Evolutionary conservation across 148 eudicot species (phyloP).

Genomic region (Bassia scoparia): DNA sequence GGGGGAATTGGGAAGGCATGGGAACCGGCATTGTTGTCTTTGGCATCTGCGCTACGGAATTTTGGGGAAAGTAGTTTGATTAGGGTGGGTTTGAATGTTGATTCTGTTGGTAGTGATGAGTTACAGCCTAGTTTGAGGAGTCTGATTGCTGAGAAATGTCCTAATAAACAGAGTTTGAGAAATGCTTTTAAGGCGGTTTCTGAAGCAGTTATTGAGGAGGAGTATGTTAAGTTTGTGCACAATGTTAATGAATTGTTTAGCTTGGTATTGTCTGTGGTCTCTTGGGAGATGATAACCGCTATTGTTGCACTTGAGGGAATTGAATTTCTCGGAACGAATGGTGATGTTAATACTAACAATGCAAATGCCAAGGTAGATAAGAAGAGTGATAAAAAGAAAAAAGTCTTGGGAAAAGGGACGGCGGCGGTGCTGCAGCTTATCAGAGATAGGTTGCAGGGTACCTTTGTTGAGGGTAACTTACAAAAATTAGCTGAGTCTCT

Average conservation of each 20-base stretch:
- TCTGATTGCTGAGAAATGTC: conserved; percentile 38
- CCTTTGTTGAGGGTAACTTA: conserved; percentile 22
- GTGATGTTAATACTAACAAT: conserved; percentile 18
- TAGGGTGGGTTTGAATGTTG: conserved; percentile 36
- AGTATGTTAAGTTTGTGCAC: conserved; percentile 47
- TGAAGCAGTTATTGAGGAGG: conserved; percentile 36
- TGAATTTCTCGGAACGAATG: conserved; percentile 30
- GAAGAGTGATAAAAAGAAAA: conserved; percentile 62
- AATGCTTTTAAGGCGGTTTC: conserved; percentile 26
- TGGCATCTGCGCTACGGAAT: conserved; percentile 33
- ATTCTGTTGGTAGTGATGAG: conserved; percentile 32
- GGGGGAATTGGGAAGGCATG: conserved; percentile 31
- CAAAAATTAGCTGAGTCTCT: conserved; percentile 37
- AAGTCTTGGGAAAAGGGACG: conserved; percentile 78
- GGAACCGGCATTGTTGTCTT: conserved; percentile 27
- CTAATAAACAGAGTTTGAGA: conserved; percentile 27
- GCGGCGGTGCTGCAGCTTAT: conserved; percentile 49
- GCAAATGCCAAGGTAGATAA: conserved; percentile 35
- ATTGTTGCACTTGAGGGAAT: conserved; percentile 48
- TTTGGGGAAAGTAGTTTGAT: conserved; percentile 51
- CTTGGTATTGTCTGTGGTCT: conserved; percentile 41
- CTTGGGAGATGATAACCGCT: conserved; percentile 65
- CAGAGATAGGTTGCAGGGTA: conserved; percentile 47
- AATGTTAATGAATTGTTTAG: conserved; percentile 40
- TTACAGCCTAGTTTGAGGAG: conserved; percentile 32